Evolutionary conservation across 208 protist species (phyloP), one percentile per base, ranked within the genome.

Genomic region (Lotmaria passim): DNA sequence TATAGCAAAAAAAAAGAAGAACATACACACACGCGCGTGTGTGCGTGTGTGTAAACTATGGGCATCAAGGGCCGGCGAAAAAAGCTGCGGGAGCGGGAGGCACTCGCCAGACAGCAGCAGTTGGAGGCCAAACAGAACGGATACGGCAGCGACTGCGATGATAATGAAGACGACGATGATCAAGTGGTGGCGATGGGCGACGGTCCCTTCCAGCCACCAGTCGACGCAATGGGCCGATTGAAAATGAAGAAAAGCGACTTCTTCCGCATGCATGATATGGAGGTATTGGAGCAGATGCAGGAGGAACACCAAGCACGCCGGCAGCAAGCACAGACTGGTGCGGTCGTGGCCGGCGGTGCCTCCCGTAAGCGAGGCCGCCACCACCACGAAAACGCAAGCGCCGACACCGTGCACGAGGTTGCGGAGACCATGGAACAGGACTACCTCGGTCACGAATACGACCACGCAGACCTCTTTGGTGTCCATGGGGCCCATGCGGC

Each of bases 201-300:
- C 61, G 81, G 86, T 3, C 80, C 82, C 0, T 82, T 88, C 41
- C 72, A 72, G 44, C 78, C 77, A 21, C 86, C 85, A 11, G 58
- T 86, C 28, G 75, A 90, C 59, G 69, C 82, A 15, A 46, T 75
- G 44, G 85, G 83, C 3, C 33, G 75, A 12, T 55, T 93, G 50
- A 80, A 75, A 55, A 86, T 96, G 70, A 96, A 94, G 65, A 93
- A 94, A 57, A 94, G 79, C 33, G 88, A 96, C 33, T 79, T 90
- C 38, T 96, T 84, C 76, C 86, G 85, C 36, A 85, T 96, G 79
- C 80, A 88, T 28, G 91, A 96, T 57, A 65, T 80, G 75, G 83
- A 90, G 23, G 90, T 93, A 56, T 75, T 96, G 21, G 91, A 96
- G 19, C 77, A 83, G 44, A 73, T 92, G 55, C 80, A 81, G 33